Evolutionary conservation across 441 rosid genomes (phyloP).

Genomic region (Mallotus japonicus): DNA sequence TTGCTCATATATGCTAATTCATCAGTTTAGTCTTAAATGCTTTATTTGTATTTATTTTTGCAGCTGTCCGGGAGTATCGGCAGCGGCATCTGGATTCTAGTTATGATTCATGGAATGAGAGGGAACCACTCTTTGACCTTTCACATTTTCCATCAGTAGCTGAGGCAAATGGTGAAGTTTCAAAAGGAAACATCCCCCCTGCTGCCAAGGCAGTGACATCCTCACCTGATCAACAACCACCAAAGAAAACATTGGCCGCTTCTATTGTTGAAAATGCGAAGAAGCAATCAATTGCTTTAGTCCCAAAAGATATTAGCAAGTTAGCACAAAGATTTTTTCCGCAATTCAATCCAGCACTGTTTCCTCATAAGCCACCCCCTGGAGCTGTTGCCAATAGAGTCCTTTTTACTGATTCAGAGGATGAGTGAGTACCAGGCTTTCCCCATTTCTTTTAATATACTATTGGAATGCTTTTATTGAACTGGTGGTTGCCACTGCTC

Average conservation of each 20-base stretch:
- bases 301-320: constrained; percentile 83
- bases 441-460: constrained; percentile 12
- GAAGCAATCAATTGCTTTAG: constrained; percentile 85
- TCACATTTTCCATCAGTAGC: constrained; percentile 35
- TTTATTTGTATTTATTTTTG: constrained; percentile 30
- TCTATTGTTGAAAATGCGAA: constrained; percentile 79
- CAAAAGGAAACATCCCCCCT: constrained; percentile 32
- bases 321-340: constrained; percentile 65
- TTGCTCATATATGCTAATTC: background rate
- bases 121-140: constrained; percentile 72
- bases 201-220: constrained; percentile 32
- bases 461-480: background rate
- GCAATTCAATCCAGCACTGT: constrained; percentile 64
- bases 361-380: constrained; percentile 93
- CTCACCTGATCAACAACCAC: constrained; percentile 47
- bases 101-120: constrained; percentile 51
- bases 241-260: constrained; percentile 84
- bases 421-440: constrained; percentile 67
- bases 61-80: constrained; percentile 68
- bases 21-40: constrained; percentile 5
- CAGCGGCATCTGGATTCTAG: constrained; percentile 55
- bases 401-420: constrained; percentile 96
- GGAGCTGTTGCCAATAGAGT: constrained; percentile 70
- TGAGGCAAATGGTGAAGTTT: constrained; percentile 43
- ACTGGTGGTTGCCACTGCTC: background rate